Evolutionary conservation across 108 stramenopile genomes (phyloP).

Genomic region (Cyclotella choctawhatcheeana): DNA sequence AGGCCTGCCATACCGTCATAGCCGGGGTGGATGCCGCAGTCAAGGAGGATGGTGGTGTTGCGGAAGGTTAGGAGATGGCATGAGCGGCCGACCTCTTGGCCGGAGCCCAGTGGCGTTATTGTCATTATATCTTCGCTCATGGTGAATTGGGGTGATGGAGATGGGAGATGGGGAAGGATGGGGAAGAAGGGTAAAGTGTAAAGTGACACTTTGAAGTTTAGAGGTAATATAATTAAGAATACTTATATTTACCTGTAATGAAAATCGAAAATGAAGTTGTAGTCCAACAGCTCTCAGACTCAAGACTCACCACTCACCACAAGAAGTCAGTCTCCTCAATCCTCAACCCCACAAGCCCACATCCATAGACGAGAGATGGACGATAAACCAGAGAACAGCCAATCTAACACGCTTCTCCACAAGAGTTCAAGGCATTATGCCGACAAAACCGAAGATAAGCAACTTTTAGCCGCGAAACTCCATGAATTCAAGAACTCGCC

Average conservation of each 20-base stretch:
- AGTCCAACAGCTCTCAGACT: no score
- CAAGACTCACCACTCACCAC: no score
- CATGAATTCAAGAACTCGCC: slow-evolving; percentile 3
- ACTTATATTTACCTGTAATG: no score
- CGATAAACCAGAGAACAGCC: neutral
- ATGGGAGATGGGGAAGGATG: neutral
- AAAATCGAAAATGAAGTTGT: no score
- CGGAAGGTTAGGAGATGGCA: slow-evolving; percentile 97
- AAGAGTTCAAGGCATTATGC: neutral
- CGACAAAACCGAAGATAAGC: neutral
- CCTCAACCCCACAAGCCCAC: no score
- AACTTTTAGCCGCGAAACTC: neutral
- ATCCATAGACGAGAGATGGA: neutral
- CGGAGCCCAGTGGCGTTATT: slow-evolving; percentile 86
- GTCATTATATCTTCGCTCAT: slow-evolving; percentile 83
- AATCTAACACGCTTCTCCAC: neutral
- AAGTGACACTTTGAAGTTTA: no score
- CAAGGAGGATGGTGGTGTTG: slow-evolving; percentile 92
- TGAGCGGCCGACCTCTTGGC: slow-evolving; percentile 97
- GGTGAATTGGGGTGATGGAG: neutral
- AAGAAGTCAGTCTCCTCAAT: no score
- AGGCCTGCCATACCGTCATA: slow-evolving; percentile 93
- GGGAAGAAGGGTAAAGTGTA: no score
- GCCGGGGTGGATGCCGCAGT: slow-evolving; percentile 99
- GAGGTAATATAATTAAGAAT: no score